phyloP scores from a whole-genome alignment of 139 green algal species.

The Chloropicon primus region DNA sequence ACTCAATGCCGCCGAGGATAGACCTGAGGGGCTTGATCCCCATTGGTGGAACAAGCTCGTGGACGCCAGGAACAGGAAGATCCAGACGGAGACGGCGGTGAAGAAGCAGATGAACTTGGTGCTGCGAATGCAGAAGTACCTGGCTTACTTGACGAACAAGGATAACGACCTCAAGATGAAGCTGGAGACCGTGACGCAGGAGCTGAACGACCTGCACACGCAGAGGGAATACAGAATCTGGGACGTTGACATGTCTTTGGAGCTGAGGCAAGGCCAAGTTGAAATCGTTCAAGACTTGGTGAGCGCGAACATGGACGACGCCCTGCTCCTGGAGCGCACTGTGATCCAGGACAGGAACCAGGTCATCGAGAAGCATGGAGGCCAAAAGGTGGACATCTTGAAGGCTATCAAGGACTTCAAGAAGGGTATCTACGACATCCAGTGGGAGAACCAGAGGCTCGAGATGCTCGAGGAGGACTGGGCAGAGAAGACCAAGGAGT shows the following conservation, averaged over 20 bases:
- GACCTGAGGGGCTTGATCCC: not conserved
- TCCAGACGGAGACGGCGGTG: conserved; percentile 15
- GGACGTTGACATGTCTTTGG: not conserved
- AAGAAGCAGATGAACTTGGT: not conserved
- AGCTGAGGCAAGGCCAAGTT: not conserved
- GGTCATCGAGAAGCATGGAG: conserved; percentile 26
- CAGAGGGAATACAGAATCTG: not conserved
- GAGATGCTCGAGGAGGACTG: conserved; percentile 45
- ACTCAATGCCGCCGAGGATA: not conserved
- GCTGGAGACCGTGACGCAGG: conserved; percentile 1
- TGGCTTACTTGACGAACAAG: not conserved
- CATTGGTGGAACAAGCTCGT: conserved; percentile 11
- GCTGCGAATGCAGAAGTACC: not conserved
- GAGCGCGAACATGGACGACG: conserved; percentile 14
- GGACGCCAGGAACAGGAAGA: conserved; percentile 13
- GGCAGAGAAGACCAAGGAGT: conserved; percentile 35
- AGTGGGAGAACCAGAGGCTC: conserved; percentile 45
- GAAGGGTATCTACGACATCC: conserved; percentile 47
- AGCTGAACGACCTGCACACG: not conserved
- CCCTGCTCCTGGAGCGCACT: conserved; percentile 24
- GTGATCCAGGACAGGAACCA: conserved; percentile 38
- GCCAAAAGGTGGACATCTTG: conserved; percentile 39
- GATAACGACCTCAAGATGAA: conserved; percentile 7
- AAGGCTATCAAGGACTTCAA: conserved; percentile 63
- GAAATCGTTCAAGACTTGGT: not conserved